Evolutionary conservation across 208 protist genomes (phyloP), one percentile per base, ranked within the genome.

Genomic region (Novymonas esmeraldas): DNA sequence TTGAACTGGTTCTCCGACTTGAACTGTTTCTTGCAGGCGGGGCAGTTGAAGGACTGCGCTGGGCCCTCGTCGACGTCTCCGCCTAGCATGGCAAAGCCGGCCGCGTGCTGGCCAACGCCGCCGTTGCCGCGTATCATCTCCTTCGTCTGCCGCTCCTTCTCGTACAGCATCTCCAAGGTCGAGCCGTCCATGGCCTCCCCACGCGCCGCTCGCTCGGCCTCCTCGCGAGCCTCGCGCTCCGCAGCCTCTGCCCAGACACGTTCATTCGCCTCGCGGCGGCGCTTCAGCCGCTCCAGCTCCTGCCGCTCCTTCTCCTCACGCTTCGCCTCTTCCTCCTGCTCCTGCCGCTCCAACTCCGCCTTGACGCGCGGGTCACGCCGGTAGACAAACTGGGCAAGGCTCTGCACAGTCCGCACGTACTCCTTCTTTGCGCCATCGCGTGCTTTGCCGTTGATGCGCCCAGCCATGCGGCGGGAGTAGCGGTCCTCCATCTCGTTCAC

Each of bases 401-500:
- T 85, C 52, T 84, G 82, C 63, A 96, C 87, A 16, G 78, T 94
- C 64, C 91, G 83, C 39, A 89, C 71, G 73, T 94, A 96, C 73
- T 94, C 86, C 52, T 94, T 95, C 68, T 92, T 95, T 4, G 89
- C 92, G 20, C 75, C 64, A 39, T 65, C 70, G 22, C 92, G 86
- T 2, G 75, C 81, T 64, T 96, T 96, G 75, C 84, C 81, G 73
- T 96, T 96, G 65, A 96, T 91, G 41, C 89, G 77, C 26, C 92
- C 87, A 10, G 92, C 92, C 75, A 81, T 79, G 55, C 92, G 71
- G n/a, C 92, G 82, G 16, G 85, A 90, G 63, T 90, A 90, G 45
- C 92, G 89, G 67, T 96, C 92, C 63, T 88, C 79, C 79, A 96
- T 95, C 58, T 95, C 87, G 52, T 86, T 95, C 50, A 93, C 78